Evolutionary conservation across 495 filamentous ascomycete genomes (phyloP).

Genomic region (Talaromyces adpressus): DNA sequence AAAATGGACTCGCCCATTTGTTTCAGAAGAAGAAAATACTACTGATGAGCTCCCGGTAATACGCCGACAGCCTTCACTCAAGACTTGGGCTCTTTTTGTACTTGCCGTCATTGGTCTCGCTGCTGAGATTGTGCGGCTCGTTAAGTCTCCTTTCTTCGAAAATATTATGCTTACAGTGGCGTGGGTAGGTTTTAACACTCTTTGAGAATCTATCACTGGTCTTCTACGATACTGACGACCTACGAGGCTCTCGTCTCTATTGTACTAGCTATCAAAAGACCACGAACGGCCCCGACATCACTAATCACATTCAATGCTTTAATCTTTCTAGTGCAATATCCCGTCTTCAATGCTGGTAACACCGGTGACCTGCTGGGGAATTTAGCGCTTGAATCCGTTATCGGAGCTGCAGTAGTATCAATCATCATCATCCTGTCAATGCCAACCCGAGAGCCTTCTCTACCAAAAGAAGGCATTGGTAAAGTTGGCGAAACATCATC

Average conservation of each 20-base stretch:
- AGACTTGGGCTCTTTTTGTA: constrained; percentile 32
- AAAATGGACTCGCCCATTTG: constrained; percentile 43
- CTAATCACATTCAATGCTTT: constrained; percentile 26
- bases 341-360: constrained; percentile 25
- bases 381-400: constrained; percentile 31
- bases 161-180: constrained; percentile 25
- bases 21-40: constrained; percentile 23
- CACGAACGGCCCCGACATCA: constrained; percentile 32
- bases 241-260: constrained; percentile 34
- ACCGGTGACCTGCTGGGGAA: neutral
- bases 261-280: constrained; percentile 41
- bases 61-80: constrained; percentile 18
- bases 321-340: constrained; percentile 33
- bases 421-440: constrained; percentile 56
- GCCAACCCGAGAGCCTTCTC: constrained; percentile 58
- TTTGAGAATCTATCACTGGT: constrained; percentile 7
- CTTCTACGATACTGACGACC: neutral
- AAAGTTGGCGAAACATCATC: constrained; percentile 49
- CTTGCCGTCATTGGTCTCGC: constrained; percentile 32
- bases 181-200: constrained; percentile 35
- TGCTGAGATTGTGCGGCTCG: constrained; percentile 31
- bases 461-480: constrained; percentile 57
- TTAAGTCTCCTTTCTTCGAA: constrained; percentile 17
- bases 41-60: constrained; percentile 24
- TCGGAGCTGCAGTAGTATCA: constrained; percentile 32